These are phyloP conservation scores for Fusarium oxysporum DNA, from an alignment of 2,329 filamentous ascomycete genomes.

Conservation along the genomic window DNA sequence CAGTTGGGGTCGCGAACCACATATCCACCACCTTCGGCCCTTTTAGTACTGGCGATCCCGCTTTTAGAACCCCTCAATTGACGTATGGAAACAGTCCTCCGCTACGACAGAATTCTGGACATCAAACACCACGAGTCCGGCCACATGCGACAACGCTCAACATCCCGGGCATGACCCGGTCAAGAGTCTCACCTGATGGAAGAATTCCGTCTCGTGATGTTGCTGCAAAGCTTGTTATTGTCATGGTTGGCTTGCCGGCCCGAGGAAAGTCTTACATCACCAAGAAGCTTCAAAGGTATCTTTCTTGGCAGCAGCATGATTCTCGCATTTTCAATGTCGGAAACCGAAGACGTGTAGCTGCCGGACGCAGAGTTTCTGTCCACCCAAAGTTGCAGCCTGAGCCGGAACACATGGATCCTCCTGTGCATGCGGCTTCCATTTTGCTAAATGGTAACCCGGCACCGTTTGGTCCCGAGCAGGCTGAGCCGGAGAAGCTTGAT, in stretches of 20 bases:
- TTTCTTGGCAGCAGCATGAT: conserved; percentile 98
- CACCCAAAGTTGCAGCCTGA: conserved; percentile 51
- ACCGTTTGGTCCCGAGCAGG: conserved; percentile 47
- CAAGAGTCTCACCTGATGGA: conserved; percentile 94
- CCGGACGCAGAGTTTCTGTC: conserved; percentile 63
- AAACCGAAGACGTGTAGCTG: conserved; percentile 85
- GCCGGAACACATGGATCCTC: conserved; percentile 56
- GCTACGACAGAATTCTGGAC: conserved; percentile 78
- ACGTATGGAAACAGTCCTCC: conserved; percentile 65
- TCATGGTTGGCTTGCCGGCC: conserved; percentile 97
- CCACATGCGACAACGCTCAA: conserved; percentile 94
- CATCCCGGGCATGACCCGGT: conserved; percentile 95
- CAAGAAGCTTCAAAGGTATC: conserved; percentile 94
- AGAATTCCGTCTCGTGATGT: conserved; percentile 94
- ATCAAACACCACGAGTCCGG: conserved; percentile 80
- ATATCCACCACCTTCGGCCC: conserved; percentile 38
- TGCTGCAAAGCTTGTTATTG: conserved; percentile 94
- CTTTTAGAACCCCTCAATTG: conserved; percentile 30
- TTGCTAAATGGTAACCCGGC: conserved; percentile 65
- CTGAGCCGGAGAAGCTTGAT: conserved; percentile 55
- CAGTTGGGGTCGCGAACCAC: conserved; percentile 35
- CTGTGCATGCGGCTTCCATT: conserved; percentile 66
- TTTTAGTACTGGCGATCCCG: conserved; percentile 36
- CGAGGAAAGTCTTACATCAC: conserved; percentile 99
- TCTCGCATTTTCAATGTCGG: conserved; percentile 98